These are phyloP conservation scores for Fusarium annulatum DNA, from an alignment of 2,329 filamentous ascomycete species.

Conservation along the genomic window DNA sequence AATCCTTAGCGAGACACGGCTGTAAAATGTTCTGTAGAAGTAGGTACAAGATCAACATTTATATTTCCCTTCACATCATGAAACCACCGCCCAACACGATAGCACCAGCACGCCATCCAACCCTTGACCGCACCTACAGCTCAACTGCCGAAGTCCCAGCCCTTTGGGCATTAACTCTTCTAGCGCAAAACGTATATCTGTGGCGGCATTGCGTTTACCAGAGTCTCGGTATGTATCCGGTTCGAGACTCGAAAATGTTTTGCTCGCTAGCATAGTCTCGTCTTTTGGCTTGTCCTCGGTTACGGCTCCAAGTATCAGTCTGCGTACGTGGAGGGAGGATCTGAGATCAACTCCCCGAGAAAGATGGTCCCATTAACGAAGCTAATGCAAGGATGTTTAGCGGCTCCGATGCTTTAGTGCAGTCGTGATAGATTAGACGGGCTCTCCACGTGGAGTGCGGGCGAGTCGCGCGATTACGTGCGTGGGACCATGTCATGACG, in stretches of 20 bases:
- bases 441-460: constrained; percentile 17
- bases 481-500: constrained; percentile 25
- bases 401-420: constrained; percentile 17
- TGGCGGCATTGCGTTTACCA: constrained; percentile 24
- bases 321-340: neutral
- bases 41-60: constrained; percentile 28
- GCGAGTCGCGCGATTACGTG: constrained; percentile 29
- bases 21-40: neutral
- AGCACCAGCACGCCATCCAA: constrained; percentile 26
- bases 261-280: neutral
- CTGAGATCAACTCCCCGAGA: constrained; percentile 14
- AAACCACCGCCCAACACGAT: neutral
- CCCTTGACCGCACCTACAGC: constrained; percentile 7
- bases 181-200: constrained; percentile 24
- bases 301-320: neutral
- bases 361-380: neutral
- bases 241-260: neutral
- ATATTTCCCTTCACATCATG: constrained; percentile 28
- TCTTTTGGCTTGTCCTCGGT: neutral
- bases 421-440: neutral
- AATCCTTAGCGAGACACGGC: neutral
- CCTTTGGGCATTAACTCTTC: neutral
- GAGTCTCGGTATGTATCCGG: neutral
- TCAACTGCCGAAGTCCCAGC: constrained; percentile 14
- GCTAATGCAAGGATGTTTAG: neutral